Evolutionary conservation across 2,329 filamentous ascomycete genomes (phyloP).

Genomic region (Pyricularia pennisetigena): DNA sequence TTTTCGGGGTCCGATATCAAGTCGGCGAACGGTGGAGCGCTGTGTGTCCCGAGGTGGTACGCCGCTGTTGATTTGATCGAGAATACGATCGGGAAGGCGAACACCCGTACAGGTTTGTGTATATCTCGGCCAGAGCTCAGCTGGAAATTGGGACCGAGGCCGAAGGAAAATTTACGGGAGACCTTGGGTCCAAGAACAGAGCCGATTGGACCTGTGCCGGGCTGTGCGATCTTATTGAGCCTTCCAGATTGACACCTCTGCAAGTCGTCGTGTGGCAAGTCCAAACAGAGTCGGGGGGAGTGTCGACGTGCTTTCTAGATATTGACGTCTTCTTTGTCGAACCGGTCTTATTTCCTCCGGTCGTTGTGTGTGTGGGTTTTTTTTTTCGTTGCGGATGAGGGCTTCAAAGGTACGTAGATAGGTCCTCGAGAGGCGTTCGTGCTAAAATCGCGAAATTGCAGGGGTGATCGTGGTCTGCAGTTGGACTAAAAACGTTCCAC

Average conservation of each 20-base stretch:
- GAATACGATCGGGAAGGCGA: slow-evolving; percentile 4
- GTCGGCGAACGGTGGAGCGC: not conserved
- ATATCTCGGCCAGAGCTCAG: not conserved
- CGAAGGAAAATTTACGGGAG: not conserved
- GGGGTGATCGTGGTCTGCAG: slow-evolving; percentile 1
- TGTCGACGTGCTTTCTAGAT: not conserved
- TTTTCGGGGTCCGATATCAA: not conserved
- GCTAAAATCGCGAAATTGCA: not conserved
- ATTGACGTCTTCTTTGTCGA: not conserved
- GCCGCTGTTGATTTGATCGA: not conserved
- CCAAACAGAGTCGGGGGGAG: not conserved
- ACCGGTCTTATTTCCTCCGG: not conserved
- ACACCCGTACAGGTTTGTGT: slow-evolving; percentile 1
- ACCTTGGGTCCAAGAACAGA: not conserved
- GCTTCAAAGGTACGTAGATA: not conserved
- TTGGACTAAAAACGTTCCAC: not conserved
- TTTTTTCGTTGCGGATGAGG: not conserved
- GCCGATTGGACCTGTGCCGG: slow-evolving; percentile 3
- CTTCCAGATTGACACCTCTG: not conserved
- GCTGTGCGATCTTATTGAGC: slow-evolving; percentile 3
- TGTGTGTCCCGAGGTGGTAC: not conserved
- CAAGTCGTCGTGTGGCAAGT: slow-evolving; percentile 1
- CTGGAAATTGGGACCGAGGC: slow-evolving; percentile 1
- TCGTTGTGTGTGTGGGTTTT: too few relatives aligned
- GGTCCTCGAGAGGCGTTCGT: not conserved